Percentiles rank a stretch among this genome's conserved stretches.
Conservation (phyloP, 2,329 filamentous ascomycete genomes). For the Neofusicoccum umdonicola region DNA sequence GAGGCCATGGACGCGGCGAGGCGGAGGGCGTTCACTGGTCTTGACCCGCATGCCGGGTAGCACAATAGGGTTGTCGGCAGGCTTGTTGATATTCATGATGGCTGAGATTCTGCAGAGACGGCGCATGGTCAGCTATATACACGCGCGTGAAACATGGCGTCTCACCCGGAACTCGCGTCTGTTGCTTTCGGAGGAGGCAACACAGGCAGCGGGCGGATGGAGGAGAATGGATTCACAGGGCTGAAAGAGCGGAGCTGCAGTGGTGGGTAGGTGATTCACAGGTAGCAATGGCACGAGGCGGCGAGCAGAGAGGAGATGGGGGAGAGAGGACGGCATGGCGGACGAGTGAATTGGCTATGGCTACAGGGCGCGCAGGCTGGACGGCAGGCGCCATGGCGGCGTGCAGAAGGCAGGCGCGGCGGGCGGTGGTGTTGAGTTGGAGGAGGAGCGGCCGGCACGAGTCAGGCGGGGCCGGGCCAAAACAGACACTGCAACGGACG, state of each 20-base stretch:
- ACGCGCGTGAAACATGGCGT: background rate
- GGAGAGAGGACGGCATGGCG: background rate
- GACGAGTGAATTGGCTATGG: background rate
- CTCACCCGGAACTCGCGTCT: background rate
- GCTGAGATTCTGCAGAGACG: conserved; percentile 7
- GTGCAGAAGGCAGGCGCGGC: background rate
- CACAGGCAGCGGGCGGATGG: background rate
- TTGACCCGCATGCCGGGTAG: conserved; percentile 40
- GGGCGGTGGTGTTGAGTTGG: background rate
- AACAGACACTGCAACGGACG: background rate
- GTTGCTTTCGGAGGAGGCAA: background rate
- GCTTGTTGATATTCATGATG: conserved; percentile 41
- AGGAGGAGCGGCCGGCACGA: background rate
- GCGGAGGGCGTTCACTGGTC: conserved; percentile 32
- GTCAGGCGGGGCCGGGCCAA: background rate
- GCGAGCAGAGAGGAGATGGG: background rate
- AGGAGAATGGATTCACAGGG: background rate
- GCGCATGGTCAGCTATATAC: background rate
- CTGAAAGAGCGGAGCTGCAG: conserved; percentile 2
- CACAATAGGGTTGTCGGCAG: conserved; percentile 34
- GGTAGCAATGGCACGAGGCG: conserved; percentile 2
- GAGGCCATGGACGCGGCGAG: conserved; percentile 39
- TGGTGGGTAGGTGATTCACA: conserved; percentile 4
- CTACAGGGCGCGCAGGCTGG: background rate
- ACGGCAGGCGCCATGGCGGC: background rate